Evolutionary conservation across 139 green algal genomes (phyloP).

Genomic region (Pleodorina starrii): DNA sequence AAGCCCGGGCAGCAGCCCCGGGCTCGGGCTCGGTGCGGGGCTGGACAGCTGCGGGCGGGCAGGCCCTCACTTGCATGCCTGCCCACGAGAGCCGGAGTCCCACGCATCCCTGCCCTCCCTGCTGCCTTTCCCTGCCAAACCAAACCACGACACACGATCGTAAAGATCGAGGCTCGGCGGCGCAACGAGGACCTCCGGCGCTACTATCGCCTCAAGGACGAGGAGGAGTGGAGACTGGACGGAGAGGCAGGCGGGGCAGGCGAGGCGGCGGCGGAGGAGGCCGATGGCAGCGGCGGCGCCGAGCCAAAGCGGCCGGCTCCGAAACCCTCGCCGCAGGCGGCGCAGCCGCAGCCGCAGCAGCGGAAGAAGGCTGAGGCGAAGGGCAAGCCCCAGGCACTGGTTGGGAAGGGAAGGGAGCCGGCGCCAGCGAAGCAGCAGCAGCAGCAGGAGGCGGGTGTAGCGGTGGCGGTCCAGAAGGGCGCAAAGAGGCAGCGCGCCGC

Average conservation of each 20-base stretch:
- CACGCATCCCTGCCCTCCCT: not conserved
- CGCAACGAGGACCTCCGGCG: slow-evolving; percentile 71
- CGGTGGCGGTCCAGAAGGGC: not conserved
- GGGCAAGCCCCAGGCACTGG: not conserved
- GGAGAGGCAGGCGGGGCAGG: slow-evolving; percentile 1
- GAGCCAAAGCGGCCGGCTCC: not conserved
- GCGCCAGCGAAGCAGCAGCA: slow-evolving; percentile 31
- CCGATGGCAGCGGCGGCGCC: no score
- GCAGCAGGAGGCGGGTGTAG: slow-evolving; percentile 19
- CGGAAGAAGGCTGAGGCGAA: not conserved
- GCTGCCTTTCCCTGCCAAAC: no score
- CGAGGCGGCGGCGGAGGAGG: no score
- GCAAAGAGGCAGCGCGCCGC: not conserved
- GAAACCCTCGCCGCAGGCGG: not conserved
- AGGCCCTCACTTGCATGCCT: no score
- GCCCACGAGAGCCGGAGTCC: no score
- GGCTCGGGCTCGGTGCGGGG: no score
- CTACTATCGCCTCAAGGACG: slow-evolving; percentile 85
- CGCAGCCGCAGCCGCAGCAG: slow-evolving; percentile 1
- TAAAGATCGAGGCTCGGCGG: not conserved
- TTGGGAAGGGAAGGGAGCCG: not conserved
- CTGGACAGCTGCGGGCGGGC: no score
- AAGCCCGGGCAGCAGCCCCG: no score
- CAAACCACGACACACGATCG: no score
- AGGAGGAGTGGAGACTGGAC: slow-evolving; percentile 37